Evolutionary conservation across 345 rosid species (phyloP), one percentile per base, ranked within the genome.

Genomic region (Ceriops decandra): DNA sequence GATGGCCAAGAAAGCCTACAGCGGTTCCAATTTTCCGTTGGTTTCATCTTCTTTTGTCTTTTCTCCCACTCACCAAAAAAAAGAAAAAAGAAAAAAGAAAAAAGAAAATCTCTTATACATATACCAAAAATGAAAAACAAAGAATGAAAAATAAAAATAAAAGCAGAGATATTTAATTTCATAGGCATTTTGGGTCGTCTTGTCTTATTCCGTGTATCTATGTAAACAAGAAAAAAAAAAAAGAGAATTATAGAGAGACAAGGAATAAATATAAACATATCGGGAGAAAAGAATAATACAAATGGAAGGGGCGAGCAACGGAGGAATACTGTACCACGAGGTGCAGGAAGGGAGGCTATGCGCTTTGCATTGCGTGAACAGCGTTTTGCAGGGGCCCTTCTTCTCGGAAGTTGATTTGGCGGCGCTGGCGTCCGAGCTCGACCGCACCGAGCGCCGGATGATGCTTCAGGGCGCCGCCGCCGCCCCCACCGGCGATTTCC

Each of bases 331-430:
- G 85, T 95, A 95, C 84, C 96, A 91, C 76, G 96, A 95, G 89
- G 99, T 95, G 9, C 97, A 95, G 70, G 99, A 95, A 85, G 82
- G 96, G 13, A 91, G 90, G 85, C 90, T 95, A 1, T 91, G 99
- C 84, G 99, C 97, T 26, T 97, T 95, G 21, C 99, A 95, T 87
- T 95, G 99, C 84, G 96, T 91, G 66, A 95, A 95, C 86, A 87
- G 96, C 53, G 96, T 85, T 54, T 80, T 95, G 69, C 97, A 95
- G 60, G 99, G 99, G 7, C 97, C 99, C 4, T 91, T 95, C 85
- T 95, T 91, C 82, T 89, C 97, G 52, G 97, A 95, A 78, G 73
- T 95, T 63, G 96, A 91, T 85, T 82, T 93, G 78, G 98, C 96
- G 58, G 97, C 96, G 33, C 80, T 95, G 36, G 99, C 99, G 0